These are phyloP conservation scores for Sugiyamaella japonica DNA, from an alignment of 1,139 yeast genomes.

Conservation along the genomic window DNA sequence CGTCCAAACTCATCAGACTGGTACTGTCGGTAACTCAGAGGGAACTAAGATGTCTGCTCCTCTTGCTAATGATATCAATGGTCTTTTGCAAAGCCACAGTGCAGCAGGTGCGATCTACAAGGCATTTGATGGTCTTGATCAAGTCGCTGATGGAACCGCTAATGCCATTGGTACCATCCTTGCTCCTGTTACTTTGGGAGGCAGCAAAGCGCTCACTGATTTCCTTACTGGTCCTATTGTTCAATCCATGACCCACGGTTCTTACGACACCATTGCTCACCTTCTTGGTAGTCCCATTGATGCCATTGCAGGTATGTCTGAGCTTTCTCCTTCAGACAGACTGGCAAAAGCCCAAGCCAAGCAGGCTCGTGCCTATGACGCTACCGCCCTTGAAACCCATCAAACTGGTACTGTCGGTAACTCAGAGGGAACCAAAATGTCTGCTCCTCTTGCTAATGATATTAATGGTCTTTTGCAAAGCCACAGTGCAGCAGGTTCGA, in stretches of 20 bases:
- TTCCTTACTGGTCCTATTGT: conserved; percentile 24
- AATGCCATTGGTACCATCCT: conserved; percentile 17
- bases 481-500: conserved; percentile 15
- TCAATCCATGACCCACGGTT: conserved; percentile 25
- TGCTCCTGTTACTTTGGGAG: conserved; percentile 15
- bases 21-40: conserved; percentile 12
- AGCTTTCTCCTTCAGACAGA: conserved; percentile 11
- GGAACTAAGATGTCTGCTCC: conserved; percentile 20
- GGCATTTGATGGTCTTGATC: conserved; percentile 17
- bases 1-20: conserved; percentile 7
- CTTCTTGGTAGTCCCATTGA: conserved; percentile 21
- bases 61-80: conserved; percentile 16
- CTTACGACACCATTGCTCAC: conserved; percentile 19
- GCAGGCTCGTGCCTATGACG: not conserved
- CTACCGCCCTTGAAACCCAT: conserved; percentile 9
- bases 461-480: conserved; percentile 16
- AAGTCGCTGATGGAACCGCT: conserved; percentile 16
- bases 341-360: not conserved
- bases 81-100: conserved; percentile 15
- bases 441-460: conserved; percentile 19
- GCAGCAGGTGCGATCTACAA: conserved; percentile 17
- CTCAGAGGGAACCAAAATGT: conserved; percentile 18
- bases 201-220: conserved; percentile 18
- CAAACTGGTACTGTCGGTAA: conserved; percentile 9
- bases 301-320: conserved; percentile 6